Evolutionary conservation across 441 rosid genomes (phyloP).

Genomic region (Jatropha podagrica): DNA sequence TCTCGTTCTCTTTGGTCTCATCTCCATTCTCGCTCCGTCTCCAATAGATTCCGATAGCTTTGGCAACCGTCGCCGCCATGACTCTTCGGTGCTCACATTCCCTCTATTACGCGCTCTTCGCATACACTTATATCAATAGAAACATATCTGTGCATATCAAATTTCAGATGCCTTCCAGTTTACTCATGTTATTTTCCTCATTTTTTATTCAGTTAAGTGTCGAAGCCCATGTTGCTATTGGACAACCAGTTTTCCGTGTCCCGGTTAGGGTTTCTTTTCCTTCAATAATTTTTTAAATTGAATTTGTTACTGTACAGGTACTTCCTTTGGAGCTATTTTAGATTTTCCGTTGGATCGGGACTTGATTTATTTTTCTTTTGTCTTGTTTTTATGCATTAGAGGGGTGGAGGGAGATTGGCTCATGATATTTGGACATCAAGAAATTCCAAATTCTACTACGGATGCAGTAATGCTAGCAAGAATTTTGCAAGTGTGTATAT

Average conservation of each 20-base stretch:
- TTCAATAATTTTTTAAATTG: background rate
- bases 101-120: slow-evolving; percentile 1
- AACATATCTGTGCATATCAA: background rate
- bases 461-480: slow-evolving; percentile 79
- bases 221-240: slow-evolving; percentile 21
- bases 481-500: slow-evolving; percentile 57
- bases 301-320: background rate
- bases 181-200: background rate
- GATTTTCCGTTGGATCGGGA: slow-evolving; percentile 12
- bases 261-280: slow-evolving; percentile 55
- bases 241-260: slow-evolving; percentile 41
- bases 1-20: slow-evolving; percentile 53
- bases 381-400: slow-evolving; percentile 36
- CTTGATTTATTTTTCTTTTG: background rate
- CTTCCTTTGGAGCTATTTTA: background rate
- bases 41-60: slow-evolving; percentile 44
- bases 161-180: background rate
- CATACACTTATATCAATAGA: background rate
- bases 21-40: slow-evolving; percentile 61
- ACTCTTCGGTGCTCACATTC: slow-evolving; percentile 31
- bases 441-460: slow-evolving; percentile 56
- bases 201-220: slow-evolving; percentile 25
- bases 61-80: slow-evolving; percentile 22
- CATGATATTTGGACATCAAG: slow-evolving; percentile 82
- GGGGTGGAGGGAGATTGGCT: slow-evolving; percentile 55